Evolutionary conservation across 176 grass and related monocot genomes (phyloP), one percentile per base, ranked within the genome.

Genomic region (Aechmea fasciata): DNA sequence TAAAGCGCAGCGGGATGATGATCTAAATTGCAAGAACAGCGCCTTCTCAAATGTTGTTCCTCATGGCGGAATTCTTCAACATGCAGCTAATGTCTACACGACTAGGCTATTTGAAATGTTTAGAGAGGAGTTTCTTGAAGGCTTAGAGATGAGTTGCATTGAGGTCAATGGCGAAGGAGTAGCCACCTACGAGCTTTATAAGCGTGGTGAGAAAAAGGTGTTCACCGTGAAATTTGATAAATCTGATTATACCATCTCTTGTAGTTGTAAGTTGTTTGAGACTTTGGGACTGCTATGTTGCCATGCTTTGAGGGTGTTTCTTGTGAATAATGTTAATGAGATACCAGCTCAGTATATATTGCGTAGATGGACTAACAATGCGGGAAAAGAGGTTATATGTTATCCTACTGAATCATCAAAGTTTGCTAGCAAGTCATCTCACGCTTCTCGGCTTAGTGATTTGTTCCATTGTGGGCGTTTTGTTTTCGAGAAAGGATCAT

Each of bases 181-280:
- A 7, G 33, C 33, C 33, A 41, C 33, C 5, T 41, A 41, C 0
- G 33, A 41, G 33, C 33, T 86, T 18, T 89, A 74, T 70, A 82
- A 82, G 70, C 68, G 49, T 75, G 79, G 65, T 69, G 72, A 68
- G 23, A 65, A 77, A 67, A 89, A 89, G 74, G 83, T 89, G 57
- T 86, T 77, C 77, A 51, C 82, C 78, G 90, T 93, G 75, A 77
- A 62, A 47, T 80, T 93, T 70, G 78, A 93, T 68, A 86, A 77
- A 8, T 83, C 75, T 67, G 82, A 55, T 55, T 72, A 86, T 86
- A 80, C 80, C 10, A 74, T 93, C 80, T 89, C 67, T 69, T 93
- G 90, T 79, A 84, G 64, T 79, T 93, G 90, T 74, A 93, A 86
- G 78, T 83, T 86, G 57, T 86, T 89, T 73, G 90, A 93, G 80